Evolutionary conservation across 495 filamentous ascomycete species (phyloP), one percentile per base, ranked within the genome.

Genomic region (Penicillium egyptiacum): DNA sequence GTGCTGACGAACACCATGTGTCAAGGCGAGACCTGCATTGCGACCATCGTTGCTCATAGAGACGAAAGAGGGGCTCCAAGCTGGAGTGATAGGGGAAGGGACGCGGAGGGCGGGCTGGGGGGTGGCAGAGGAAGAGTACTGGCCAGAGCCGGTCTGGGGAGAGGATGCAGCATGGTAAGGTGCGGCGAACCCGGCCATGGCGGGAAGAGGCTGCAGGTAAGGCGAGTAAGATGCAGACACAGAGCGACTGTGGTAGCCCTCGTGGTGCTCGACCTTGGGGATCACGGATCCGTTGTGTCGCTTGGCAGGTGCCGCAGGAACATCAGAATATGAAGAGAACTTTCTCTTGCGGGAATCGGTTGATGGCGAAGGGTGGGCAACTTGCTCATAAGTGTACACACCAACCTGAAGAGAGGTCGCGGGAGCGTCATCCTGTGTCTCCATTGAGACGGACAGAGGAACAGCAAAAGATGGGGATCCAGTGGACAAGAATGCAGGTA

Each of bases 371-470:
- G 67, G 62, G 6, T 72, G 71, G 14, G 69, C 43, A 16, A 67
- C 64, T 40, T 83, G 80, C 55, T 82, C 78, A 57, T 95, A 98
- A 3, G 84, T 86, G 68, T 95, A 97, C 16, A 79, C 76, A 59
- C 90, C 92, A 31, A 90, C 83, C 53, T 91, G 85, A 14, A 87
- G 74, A 11, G 83, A 80, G 8, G 82, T 79, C 19, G 88, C 66
- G 53, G 80, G 75, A 53, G 83, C 80, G 7, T 87, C 88, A 44
- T 81, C 78, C 23, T 84, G 79, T 42, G 80, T 81, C 56, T 93
- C 88, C 64, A 95, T 81, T 14, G 84, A 71, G 43, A 97, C 78
- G 58, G 81, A 82, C 49, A 98, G 67, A 25, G 89, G 88, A 26
- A 96, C 85, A 58, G 82, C 86, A 39, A 84, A 77, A 23, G 86